Evolutionary conservation across 441 rosid species (phyloP).

Genomic region (Croton setiger): DNA sequence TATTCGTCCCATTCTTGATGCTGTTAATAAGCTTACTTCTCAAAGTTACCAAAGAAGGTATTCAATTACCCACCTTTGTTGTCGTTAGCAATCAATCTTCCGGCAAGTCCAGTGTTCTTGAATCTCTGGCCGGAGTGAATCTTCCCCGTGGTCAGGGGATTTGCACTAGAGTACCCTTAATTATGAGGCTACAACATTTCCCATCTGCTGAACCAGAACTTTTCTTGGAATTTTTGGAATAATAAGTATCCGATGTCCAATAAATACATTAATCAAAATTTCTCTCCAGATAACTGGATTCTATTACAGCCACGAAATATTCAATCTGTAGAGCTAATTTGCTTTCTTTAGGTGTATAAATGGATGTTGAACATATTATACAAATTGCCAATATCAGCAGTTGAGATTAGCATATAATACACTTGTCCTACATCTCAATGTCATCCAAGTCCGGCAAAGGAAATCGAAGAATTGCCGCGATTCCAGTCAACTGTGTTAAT

Average conservation of each 20-base stretch:
- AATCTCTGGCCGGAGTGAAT: conserved; percentile 30
- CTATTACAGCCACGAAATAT: no score
- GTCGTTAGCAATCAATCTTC: conserved; percentile 38
- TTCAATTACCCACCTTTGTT: conserved; percentile 35
- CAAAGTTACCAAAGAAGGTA: conserved; percentile 26
- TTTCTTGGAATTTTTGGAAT: conserved; percentile 26
- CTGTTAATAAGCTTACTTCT: conserved; percentile 25
- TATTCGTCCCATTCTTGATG: conserved; percentile 27
- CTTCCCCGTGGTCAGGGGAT: no score
- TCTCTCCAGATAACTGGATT: no score
- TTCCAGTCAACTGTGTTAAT: conserved; percentile 58
- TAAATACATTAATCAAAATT: no score
- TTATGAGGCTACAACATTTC: conserved; percentile 28
- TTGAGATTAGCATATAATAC: no score
- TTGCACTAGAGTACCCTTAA: no score
- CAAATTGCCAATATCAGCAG: no score
- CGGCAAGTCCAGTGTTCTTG: conserved; percentile 38
- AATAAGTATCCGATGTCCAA: no score
- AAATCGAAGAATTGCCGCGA: conserved; percentile 91
- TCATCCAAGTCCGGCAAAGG: conserved; percentile 95
- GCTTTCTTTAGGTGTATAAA: no score
- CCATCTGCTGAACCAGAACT: conserved; percentile 13
- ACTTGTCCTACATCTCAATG: conserved; percentile 64
- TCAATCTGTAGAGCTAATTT: no score
- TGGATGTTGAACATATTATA: no score